Evolutionary conservation across 2,329 filamentous ascomycete species (phyloP).

Genomic region (Pseudogymnoascus verrucosus): DNA sequence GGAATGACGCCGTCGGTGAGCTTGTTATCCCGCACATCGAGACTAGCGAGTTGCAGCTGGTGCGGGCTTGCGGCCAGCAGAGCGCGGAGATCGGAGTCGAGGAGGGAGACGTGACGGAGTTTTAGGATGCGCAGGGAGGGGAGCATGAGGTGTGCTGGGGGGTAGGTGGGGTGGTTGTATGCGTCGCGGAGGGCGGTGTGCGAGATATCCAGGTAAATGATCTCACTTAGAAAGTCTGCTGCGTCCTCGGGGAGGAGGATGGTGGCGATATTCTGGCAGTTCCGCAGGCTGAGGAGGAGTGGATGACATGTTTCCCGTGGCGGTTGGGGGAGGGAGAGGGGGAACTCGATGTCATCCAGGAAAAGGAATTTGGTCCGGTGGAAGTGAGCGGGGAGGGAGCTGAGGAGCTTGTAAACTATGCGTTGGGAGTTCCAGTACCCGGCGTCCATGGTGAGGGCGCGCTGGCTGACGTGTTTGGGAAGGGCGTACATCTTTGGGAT

Average conservation of each 20-base stretch:
- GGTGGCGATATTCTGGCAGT: not conserved
- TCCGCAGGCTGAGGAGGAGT: not conserved
- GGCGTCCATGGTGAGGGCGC: not conserved
- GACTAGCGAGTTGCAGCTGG: not conserved
- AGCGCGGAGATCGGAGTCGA: not conserved
- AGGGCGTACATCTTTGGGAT: not conserved
- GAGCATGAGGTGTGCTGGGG: not conserved
- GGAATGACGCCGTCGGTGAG: not conserved
- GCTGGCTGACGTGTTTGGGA: not conserved
- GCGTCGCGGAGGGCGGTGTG: not conserved
- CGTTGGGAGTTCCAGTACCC: not conserved
- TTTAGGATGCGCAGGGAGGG: not conserved
- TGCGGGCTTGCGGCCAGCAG: not conserved
- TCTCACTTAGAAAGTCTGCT: not conserved
- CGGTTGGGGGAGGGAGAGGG: not conserved
- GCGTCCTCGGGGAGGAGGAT: not conserved
- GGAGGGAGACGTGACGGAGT: not conserved
- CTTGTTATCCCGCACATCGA: not conserved
- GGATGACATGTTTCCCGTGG: not conserved
- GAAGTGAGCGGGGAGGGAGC: not conserved
- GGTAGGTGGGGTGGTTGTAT: not conserved
- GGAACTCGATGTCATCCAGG: not conserved
- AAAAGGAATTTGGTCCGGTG: not conserved
- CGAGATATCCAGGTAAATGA: not conserved
- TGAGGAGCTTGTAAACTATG: not conserved